Evolutionary conservation across 805 yeast species (phyloP).

Genomic region (Yamadazyma endophytica): DNA sequence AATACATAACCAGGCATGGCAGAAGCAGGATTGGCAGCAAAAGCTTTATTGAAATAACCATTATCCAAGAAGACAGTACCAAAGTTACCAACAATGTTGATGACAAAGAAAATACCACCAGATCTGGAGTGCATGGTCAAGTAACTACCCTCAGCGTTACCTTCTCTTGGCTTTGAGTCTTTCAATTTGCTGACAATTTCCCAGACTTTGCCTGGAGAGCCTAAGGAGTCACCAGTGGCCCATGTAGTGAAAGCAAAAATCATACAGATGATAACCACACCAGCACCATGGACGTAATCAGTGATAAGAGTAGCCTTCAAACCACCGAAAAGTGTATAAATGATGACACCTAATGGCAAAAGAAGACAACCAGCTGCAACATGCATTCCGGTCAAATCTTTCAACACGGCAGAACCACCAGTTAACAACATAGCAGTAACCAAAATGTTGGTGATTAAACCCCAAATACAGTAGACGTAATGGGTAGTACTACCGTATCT

Average conservation of each 20-base stretch:
- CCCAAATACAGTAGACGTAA: slow-evolving; percentile 67
- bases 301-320: slow-evolving; percentile 44
- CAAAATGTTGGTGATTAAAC: slow-evolving; percentile 79
- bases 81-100: slow-evolving; percentile 82
- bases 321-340: slow-evolving; percentile 42
- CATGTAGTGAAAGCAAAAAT: slow-evolving; percentile 78
- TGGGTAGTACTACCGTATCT: slow-evolving; percentile 82
- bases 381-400: slow-evolving; percentile 73
- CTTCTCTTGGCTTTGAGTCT: slow-evolving; percentile 58
- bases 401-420: slow-evolving; percentile 84
- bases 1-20: slow-evolving; percentile 83
- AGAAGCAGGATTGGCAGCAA: slow-evolving; percentile 78
- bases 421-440: slow-evolving; percentile 91
- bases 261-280: slow-evolving; percentile 70
- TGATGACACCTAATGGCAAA: slow-evolving; percentile 71
- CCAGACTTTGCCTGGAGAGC: slow-evolving; percentile 81
- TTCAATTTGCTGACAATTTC: slow-evolving; percentile 65
- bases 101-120: slow-evolving; percentile 87
- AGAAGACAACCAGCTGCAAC: slow-evolving; percentile 78
- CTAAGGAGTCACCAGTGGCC: slow-evolving; percentile 65
- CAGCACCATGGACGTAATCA: slow-evolving; percentile 43
- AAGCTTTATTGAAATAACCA: slow-evolving; percentile 87
- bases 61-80: slow-evolving; percentile 86
- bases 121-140: slow-evolving; percentile 81
- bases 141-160: slow-evolving; percentile 83